Evolutionary conservation across 345 rosid species (phyloP), one percentile per base, ranked within the genome.

Genomic region (Ricinus communis): DNA sequence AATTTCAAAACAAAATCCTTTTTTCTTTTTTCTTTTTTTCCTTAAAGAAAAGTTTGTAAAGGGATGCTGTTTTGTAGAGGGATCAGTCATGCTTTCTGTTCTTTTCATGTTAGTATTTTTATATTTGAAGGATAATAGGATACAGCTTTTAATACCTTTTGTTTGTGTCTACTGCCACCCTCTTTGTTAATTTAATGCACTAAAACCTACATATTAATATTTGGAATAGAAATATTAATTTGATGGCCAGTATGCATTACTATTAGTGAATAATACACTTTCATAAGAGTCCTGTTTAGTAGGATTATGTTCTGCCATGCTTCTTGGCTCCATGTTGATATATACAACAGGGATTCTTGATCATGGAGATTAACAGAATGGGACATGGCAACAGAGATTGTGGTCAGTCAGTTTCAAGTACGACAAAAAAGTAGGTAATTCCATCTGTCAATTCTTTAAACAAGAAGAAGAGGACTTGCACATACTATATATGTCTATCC

Each of bases 341-440:
- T 31, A 46, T 4, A 5, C 0, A 45, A 27, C 51, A 9, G 40
- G 28, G 25, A 21, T 54, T 9, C 40, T 38, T 67, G 50, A 45
- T 25, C 38, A 41, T 25, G 53, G 53, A 56, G 53, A 58, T 19
- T 46, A 46, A 33, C 38, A 33, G 2, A n/a, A 33, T 33, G 38
- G 38, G 38, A 33, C 38, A 33, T 33, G 38, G 38, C 38, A 33
- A 33, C 38, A 33, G 38, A 33, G 50, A 46, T 46, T 50, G 2
- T 3, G 57, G 24, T 33, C 38, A 33, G 38, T 33, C 47, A 43
- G 16, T 50, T 67, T 19, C 72, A 65, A 69, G 8, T 52, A 15
- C 62, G 47, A 43, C n/a, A 76, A 72, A 63, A 18, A 27, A 62
- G 77, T 79, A 40, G 85, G 81, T 77, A 80, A 14, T 31, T 66